Evolutionary conservation across 192 early-diverging fungal species (phyloP), one percentile per base, ranked within the genome.

Genomic region (Coemansia sp.): DNA sequence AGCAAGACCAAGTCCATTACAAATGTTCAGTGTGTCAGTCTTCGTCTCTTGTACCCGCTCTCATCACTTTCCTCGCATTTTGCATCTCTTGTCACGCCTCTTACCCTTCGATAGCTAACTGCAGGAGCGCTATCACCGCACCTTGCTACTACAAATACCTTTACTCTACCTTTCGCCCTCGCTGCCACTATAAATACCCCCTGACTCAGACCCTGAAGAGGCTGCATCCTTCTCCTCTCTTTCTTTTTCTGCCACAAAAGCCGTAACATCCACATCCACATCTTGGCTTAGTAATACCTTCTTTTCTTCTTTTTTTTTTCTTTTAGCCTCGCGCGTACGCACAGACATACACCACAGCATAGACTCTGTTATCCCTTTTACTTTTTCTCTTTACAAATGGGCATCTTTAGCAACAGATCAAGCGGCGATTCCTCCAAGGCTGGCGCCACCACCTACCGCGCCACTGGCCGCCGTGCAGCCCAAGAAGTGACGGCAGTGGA

Each of bases 371-470:
- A 37, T 48, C 62, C 11, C 4, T 45, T 31, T 31, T 31, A 31
- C 31, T 55, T 31, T 51, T 63, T 63, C 20, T 50, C 24, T 57
- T 33, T 57, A 20, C 38, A 59, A 55, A 73, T 73, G 71, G 71
- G 65, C 37, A 66, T 73, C 55, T 73, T 73, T 21, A 59, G 51
- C 65, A 73, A 63, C 65, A 48, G 59, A 48, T 46, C 21, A 38
- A 48, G 45, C 51, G 39, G 33, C 28, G 51, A 56, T 16, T 31
- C 63, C 2, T n/a, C 63, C 18, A 65, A 62, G 38, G 55, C 40
- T n/a, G 61, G 36, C 9, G 33, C 38, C 9, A 55, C 51, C 14
- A n/a, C 4, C 24, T 28, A 28, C 26, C 51, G 51, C 1, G 33
- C 38, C 1, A 55, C 51, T 13, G 24, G 24, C 24, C 51, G 51